Conservation (phyloP, 1,139 yeast species). For the Kodamaea derodonti region DNA sequence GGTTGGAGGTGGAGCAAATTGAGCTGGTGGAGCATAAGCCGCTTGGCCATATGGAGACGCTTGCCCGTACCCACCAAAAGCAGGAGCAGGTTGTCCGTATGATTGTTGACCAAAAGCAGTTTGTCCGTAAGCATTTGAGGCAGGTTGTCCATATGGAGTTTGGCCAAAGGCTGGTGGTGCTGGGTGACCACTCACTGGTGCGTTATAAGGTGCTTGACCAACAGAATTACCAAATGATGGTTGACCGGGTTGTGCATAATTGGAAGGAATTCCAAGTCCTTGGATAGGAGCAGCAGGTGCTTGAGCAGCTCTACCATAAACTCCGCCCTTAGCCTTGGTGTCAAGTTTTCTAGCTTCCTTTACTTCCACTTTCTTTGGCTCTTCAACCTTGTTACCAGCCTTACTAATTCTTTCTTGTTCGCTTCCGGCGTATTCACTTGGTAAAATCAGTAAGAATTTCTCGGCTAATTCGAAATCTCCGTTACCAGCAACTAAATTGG, state of each 20-base stretch:
- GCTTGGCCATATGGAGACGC: constrained; percentile 1
- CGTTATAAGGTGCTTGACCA: constrained; percentile 4
- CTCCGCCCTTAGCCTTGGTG: constrained; percentile 4
- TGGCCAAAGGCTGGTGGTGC: neutral
- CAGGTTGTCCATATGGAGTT: constrained; percentile 1
- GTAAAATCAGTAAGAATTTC: constrained; percentile 64
- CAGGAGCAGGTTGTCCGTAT: constrained; percentile 5
- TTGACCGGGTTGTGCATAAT: neutral
- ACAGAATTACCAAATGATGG: neutral
- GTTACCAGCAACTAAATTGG: constrained; percentile 72
- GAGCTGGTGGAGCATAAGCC: constrained; percentile 1
- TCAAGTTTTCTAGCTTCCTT: neutral
- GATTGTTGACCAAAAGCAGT: constrained; percentile 5
- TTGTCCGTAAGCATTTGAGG: neutral
- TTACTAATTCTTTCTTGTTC: constrained; percentile 78
- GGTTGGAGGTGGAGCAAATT: constrained; percentile 5
- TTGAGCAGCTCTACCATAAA: constrained; percentile 9
- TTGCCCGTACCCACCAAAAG: constrained; percentile 3
- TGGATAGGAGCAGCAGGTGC: neutral
- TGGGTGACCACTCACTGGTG: neutral
- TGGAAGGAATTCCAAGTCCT: neutral
- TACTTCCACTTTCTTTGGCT: neutral
- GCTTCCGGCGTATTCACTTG: constrained; percentile 49
- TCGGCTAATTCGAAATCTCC: constrained; percentile 85
- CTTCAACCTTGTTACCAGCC: constrained; percentile 35